Conservation (phyloP, 139 green algal species). For the Closterium sp. region DNA sequence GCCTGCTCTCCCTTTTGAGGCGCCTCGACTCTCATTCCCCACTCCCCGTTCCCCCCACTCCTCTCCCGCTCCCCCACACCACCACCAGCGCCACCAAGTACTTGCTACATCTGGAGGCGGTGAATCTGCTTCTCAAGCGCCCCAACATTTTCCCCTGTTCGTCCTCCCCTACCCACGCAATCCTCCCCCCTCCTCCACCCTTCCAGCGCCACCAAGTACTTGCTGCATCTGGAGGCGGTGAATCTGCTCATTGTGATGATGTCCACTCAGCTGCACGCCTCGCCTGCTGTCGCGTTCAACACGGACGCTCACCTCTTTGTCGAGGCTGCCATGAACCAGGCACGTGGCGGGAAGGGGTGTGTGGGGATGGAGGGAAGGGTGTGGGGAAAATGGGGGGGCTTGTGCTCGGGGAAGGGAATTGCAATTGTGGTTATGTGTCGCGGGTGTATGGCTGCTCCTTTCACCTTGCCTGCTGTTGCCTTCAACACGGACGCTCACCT, state of each 20-base stretch:
- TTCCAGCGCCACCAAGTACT: conserved; percentile 58
- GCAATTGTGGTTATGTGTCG: no score
- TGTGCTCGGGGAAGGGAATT: no score
- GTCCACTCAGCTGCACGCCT: conserved; percentile 69
- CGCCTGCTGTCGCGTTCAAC: background rate
- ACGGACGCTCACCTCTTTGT: background rate
- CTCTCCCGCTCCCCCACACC: no score
- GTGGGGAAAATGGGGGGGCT: no score
- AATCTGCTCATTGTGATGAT: conserved; percentile 65
- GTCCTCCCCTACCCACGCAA: no score
- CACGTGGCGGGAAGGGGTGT: no score
- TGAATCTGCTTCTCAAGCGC: conserved; percentile 71
- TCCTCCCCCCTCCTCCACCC: background rate
- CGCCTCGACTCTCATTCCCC: background rate
- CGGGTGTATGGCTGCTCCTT: no score
- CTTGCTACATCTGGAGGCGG: conserved; percentile 68
- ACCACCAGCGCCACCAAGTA: conserved; percentile 43
- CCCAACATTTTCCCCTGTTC: no score
- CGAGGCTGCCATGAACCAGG: background rate
- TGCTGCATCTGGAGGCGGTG: conserved; percentile 70
- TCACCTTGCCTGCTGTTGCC: background rate
- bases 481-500: background rate
- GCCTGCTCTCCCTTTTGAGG: no score
- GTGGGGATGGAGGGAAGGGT: no score
- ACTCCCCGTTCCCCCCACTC: no score